Evolutionary conservation across 2,329 filamentous ascomycete species (phyloP).

Genomic region (Clarireedia hainanense): DNA sequence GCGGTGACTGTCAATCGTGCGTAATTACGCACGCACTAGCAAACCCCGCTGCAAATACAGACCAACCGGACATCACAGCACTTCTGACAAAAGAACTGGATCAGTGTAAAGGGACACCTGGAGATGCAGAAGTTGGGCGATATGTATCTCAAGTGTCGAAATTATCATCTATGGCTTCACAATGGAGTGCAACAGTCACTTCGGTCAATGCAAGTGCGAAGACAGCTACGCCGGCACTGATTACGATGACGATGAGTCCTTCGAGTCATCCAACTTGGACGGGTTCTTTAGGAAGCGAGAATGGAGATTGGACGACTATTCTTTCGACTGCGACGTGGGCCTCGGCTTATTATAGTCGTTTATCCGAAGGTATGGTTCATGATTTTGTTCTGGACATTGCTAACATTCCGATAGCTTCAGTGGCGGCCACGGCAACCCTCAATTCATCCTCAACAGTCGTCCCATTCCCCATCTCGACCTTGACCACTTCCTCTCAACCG

Average conservation of each 20-base stretch:
- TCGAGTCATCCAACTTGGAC: not conserved
- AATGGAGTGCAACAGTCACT: not conserved
- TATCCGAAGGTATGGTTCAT: slow-evolving; percentile 3
- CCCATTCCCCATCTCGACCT: not conserved
- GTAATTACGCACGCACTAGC: slow-evolving; percentile 16
- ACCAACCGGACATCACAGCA: not conserved
- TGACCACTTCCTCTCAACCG: not conserved
- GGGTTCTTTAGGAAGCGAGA: not conserved
- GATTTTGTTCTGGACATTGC: not conserved
- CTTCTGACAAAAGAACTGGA: slow-evolving; percentile 12
- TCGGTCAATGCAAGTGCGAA: not conserved
- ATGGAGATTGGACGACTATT: slow-evolving; percentile 4
- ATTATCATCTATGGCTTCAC: slow-evolving; percentile 10
- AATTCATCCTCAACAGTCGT: not conserved
- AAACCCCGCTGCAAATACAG: slow-evolving; percentile 9
- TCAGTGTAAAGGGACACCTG: slow-evolving; percentile 14
- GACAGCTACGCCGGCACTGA: not conserved
- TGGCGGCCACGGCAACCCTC: not conserved
- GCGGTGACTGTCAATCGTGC: slow-evolving; percentile 21
- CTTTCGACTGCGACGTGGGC: slow-evolving; percentile 10
- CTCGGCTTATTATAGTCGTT: slow-evolving; percentile 6
- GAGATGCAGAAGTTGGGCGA: slow-evolving; percentile 10
- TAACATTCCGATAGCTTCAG: not conserved
- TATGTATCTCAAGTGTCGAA: slow-evolving; percentile 19
- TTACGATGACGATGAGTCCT: not conserved